These are phyloP conservation scores for Uronychia binucleata DNA, from an alignment of 73 alveolate species.

Conservation along the genomic window DNA sequence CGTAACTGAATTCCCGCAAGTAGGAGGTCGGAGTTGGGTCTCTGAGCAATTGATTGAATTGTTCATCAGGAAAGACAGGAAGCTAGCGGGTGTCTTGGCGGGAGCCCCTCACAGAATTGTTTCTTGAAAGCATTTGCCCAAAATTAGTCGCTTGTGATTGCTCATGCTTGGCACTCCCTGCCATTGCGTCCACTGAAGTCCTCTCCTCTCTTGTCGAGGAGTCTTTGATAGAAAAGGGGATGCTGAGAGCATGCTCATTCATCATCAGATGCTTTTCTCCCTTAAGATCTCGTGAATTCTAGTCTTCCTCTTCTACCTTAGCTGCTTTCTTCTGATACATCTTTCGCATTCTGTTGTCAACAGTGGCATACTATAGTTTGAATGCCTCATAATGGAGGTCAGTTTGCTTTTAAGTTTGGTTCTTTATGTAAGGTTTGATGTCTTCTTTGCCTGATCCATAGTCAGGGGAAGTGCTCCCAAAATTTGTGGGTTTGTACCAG, in stretches of 20 bases:
- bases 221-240: background rate
- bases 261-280: background rate
- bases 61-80: background rate
- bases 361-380: background rate
- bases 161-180: background rate
- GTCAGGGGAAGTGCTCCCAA: background rate
- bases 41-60: background rate
- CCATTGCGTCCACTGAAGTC: background rate
- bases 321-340: background rate
- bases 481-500: background rate
- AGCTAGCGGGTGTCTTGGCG: background rate
- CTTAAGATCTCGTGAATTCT: background rate
- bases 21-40: background rate
- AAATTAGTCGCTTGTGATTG: background rate
- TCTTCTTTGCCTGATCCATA: background rate
- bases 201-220: background rate
- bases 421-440: background rate
- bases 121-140: background rate
- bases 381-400: background rate
- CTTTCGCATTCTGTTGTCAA: background rate
- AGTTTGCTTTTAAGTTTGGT: background rate
- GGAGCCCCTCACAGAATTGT: background rate
- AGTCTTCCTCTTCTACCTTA: background rate
- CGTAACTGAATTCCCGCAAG: background rate
- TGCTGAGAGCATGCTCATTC: background rate